A percentile compares a stretch with the other conserved stretches of the same genome.
phyloP scores from a whole-genome alignment of 257 asterid genomes.

The Linaria vulgaris region DNA sequence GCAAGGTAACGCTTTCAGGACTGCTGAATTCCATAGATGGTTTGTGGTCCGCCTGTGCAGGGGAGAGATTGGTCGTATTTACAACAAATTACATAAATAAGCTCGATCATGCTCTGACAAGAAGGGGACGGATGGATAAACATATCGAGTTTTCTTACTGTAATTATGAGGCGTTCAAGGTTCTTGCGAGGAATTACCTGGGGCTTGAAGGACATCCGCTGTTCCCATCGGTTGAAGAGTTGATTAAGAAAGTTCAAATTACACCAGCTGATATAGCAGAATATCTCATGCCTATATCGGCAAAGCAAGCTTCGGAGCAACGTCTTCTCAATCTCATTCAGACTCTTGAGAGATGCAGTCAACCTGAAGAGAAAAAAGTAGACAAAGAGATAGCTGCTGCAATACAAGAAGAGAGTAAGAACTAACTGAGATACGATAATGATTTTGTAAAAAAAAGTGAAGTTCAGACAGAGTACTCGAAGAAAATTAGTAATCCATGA shows the following conservation, averaged over 20 bases:
- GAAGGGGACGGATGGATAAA: constrained; percentile 41
- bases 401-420: no score
- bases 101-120: constrained; percentile 42
- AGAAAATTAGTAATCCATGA: no score
- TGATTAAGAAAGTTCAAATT: constrained; percentile 33
- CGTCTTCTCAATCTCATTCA: constrained; percentile 10
- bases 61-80: constrained; percentile 40
- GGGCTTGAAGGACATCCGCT: constrained; percentile 29
- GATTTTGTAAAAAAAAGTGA: no score
- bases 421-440: no score
- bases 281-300: constrained; percentile 38
- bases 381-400: no score
- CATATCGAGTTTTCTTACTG: constrained; percentile 41
- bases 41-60: constrained; percentile 39
- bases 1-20: constrained; percentile 40
- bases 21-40: constrained; percentile 41
- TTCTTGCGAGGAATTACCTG: constrained; percentile 41
- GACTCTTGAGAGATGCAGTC: not conserved
- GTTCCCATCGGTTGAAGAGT: constrained; percentile 28
- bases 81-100: constrained; percentile 35
- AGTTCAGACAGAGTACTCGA: no score
- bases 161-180: constrained; percentile 38
- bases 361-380: no score
- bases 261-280: constrained; percentile 46
- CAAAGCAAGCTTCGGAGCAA: constrained; percentile 22